A percentile compares a stretch with the other conserved stretches of the same genome.
Evolutionary conservation across 2,329 filamentous ascomycete genomes (phyloP).

Genomic region (Diaporthe amygdali): DNA sequence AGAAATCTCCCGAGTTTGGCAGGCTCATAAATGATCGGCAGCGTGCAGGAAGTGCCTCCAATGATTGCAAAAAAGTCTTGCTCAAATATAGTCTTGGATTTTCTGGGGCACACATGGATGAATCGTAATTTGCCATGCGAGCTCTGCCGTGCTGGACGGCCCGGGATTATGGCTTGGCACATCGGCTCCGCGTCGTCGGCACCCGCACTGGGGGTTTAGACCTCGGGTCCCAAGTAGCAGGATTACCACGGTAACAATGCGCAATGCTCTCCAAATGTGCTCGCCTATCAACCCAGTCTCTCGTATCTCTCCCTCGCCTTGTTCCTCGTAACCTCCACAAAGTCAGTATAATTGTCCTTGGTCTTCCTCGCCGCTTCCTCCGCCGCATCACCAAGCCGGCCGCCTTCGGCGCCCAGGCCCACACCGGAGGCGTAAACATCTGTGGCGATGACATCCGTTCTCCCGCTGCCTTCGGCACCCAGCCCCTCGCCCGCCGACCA

Average conservation of each 20-base stretch:
- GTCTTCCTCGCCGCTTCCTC: constrained; percentile 68
- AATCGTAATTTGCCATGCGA: background rate
- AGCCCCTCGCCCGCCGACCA: constrained; percentile 71
- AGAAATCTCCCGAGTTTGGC: background rate
- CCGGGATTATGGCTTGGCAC: background rate
- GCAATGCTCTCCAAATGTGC: background rate
- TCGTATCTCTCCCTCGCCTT: constrained; percentile 71
- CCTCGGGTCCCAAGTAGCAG: background rate
- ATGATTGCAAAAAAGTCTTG: background rate
- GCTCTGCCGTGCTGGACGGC: background rate
- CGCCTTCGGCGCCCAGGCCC: constrained; percentile 71
- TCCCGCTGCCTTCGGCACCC: constrained; percentile 66
- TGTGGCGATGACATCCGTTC: constrained; percentile 67
- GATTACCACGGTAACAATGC: background rate
- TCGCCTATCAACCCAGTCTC: constrained; percentile 44
- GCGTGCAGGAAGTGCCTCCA: background rate
- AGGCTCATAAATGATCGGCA: background rate
- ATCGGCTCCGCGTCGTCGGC: background rate
- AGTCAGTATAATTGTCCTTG: constrained; percentile 63
- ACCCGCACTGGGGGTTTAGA: background rate
- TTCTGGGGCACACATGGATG: background rate
- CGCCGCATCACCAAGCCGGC: constrained; percentile 72
- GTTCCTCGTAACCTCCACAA: constrained; percentile 68
- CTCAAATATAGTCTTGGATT: background rate
- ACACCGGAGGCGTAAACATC: constrained; percentile 72